Conservation (phyloP, 2,329 filamentous ascomycete species). For the Neofusicoccum umdonicola region DNA sequence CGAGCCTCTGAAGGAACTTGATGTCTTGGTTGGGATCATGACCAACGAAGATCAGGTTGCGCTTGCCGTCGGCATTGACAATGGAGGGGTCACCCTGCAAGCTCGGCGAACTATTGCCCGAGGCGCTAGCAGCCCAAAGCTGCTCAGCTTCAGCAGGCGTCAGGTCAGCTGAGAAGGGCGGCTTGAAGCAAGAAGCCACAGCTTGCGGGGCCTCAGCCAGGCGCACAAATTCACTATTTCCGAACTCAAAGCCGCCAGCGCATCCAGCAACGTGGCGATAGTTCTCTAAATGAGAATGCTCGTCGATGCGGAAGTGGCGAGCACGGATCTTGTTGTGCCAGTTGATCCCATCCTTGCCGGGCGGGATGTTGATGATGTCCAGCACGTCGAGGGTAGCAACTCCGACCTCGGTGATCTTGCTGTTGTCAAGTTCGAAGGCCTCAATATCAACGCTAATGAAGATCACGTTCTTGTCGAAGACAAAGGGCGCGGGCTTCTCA, state of each 20-base stretch:
- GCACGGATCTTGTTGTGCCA: slow-evolving; percentile 69
- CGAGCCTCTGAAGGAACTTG: slow-evolving; percentile 62
- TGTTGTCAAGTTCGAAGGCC: slow-evolving; percentile 66
- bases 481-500: slow-evolving; percentile 44
- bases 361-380: slow-evolving; percentile 54
- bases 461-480: slow-evolving; percentile 57
- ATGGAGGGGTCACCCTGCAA: neutral
- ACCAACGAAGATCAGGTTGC: slow-evolving; percentile 74
- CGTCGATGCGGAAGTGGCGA: slow-evolving; percentile 73
- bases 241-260: slow-evolving; percentile 73
- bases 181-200: slow-evolving; percentile 56
- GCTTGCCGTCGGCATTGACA: slow-evolving; percentile 33
- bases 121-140: neutral
- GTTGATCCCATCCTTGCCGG: slow-evolving; percentile 59
- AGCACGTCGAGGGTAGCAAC: slow-evolving; percentile 75
- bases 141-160: neutral
- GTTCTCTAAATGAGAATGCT: slow-evolving; percentile 68
- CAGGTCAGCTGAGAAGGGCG: slow-evolving; percentile 49
- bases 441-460: slow-evolving; percentile 83
- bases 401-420: slow-evolving; percentile 79
- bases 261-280: slow-evolving; percentile 67
- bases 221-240: slow-evolving; percentile 56
- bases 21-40: slow-evolving; percentile 71
- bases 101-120: neutral
- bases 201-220: slow-evolving; percentile 44